These are phyloP conservation scores for Penicillium sp. DNA, from an alignment of 2,329 filamentous ascomycete genomes.

Conservation along the genomic window DNA sequence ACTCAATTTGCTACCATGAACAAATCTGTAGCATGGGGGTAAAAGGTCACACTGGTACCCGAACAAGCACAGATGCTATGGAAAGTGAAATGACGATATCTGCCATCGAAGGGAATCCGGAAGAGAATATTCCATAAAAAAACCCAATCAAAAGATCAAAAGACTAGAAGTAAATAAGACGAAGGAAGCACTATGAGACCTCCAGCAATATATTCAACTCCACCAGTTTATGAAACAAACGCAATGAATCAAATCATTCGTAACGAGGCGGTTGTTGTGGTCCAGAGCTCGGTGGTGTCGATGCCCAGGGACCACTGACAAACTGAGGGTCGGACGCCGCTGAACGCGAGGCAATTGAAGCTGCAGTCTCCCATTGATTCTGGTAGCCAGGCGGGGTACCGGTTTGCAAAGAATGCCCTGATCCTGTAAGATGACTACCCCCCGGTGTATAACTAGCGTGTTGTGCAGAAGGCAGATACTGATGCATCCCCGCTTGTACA, in stretches of 20 bases:
- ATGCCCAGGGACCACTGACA: constrained; percentile 35
- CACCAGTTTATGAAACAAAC: background rate
- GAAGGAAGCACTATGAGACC: background rate
- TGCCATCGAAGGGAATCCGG: background rate
- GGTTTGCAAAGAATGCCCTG: constrained; percentile 1
- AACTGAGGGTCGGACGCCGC: constrained; percentile 32
- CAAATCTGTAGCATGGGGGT: no score
- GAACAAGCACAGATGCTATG: background rate
- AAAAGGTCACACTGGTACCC: background rate
- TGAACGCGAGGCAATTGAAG: constrained; percentile 2
- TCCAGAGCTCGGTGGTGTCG: constrained; percentile 16
- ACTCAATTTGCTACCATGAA: no score
- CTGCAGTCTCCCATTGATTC: constrained; percentile 2
- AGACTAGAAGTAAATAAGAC: background rate
- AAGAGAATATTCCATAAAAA: no score
- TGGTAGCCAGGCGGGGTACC: background rate
- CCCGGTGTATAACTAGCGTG: background rate
- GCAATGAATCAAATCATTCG: background rate
- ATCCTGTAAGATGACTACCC: background rate
- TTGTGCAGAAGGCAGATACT: constrained; percentile 16
- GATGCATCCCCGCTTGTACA: constrained; percentile 10
- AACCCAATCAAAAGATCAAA: no score
- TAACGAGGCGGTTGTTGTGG: constrained; percentile 1
- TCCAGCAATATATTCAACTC: background rate
- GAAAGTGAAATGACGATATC: background rate